Conservation (phyloP, 2,329 filamentous ascomycete species). For the Cercospora sp. region DNA sequence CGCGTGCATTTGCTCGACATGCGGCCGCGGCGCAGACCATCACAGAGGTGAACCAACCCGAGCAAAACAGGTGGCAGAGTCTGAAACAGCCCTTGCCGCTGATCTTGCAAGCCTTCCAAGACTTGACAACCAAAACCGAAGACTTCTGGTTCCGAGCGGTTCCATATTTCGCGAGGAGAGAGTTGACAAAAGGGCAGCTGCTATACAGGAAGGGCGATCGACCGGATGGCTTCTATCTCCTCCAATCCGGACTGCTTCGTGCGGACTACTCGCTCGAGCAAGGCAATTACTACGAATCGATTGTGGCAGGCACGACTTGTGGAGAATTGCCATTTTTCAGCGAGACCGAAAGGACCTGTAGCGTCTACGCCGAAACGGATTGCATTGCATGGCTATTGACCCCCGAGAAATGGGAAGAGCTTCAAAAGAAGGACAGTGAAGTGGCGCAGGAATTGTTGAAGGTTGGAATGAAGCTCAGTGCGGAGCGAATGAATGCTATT, state of each 20-base stretch:
- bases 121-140: slow-evolving; percentile 79
- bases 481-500: slow-evolving; percentile 80
- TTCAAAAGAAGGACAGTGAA: slow-evolving; percentile 72
- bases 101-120: slow-evolving; percentile 93
- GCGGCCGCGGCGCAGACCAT: slow-evolving; percentile 76
- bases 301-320: slow-evolving; percentile 90
- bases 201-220: slow-evolving; percentile 75
- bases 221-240: slow-evolving; percentile 82
- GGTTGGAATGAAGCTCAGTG: slow-evolving; percentile 89
- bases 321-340: slow-evolving; percentile 96
- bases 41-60: slow-evolving; percentile 55
- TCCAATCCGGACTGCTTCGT: slow-evolving; percentile 85
- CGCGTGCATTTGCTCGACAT: slow-evolving; percentile 74
- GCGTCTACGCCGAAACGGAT: slow-evolving; percentile 69
- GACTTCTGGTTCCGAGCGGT: slow-evolving; percentile 90
- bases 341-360: slow-evolving; percentile 83
- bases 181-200: slow-evolving; percentile 67
- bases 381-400: slow-evolving; percentile 82
- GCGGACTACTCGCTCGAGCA: slow-evolving; percentile 91
- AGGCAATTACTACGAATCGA: slow-evolving; percentile 84
- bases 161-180: slow-evolving; percentile 70
- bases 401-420: slow-evolving; percentile 65
- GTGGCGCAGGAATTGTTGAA: slow-evolving; percentile 81
- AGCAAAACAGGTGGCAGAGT: slow-evolving; percentile 71
- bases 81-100: slow-evolving; percentile 89